Evolutionary conservation across 148 eudicot species (phyloP), one percentile per base, ranked within the genome.

Genomic region (Rhododendron mucronatum): DNA sequence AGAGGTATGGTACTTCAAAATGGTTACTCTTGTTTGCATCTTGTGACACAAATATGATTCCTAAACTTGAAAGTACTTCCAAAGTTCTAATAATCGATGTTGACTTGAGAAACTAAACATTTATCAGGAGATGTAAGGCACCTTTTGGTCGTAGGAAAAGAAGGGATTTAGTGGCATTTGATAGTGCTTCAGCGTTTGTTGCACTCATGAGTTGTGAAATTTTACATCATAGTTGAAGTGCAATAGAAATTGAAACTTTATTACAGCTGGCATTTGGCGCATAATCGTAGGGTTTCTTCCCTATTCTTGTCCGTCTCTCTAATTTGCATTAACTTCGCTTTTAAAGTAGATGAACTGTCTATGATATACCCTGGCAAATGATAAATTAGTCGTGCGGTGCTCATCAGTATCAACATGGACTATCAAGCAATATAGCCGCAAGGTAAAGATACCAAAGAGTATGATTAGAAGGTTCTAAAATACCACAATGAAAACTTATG

Each of bases 1-100:
- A 93, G 88, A 93, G 98, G 98, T 96, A 85, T 51, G 39, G 37
- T 51, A 48, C 71, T 86, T 83, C 35, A 50, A 57, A 23, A 30
- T 84, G 61, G n/a, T 73, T 26, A 14, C 23, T 44, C 50, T 15
- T 55, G 8, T 71, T 45, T 28, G 23, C 57, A 85, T 30, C 61
- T 45, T 4, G n/a, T 83, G 78, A 14, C 80, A 15, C 20, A 28
- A 41, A 21, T 73, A 37, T 7, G 20, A 50, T 81, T 6, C 15
- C 7, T 55, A 35, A 81, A 81, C 83, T 81, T 81, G 11, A n/a
- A 61, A 59, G 26, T 61, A 11, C 50, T 82, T 63, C 37, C 37
- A 69, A 28, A 30, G 16, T 18, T 35, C 41, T 3, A 61, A 65
- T 10, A 9, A 33, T 55, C 1, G 10, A 20, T 45, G 21, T 82